Conservation (phyloP, 805 yeast species). For the Metschnikowia picachoensis region DNA sequence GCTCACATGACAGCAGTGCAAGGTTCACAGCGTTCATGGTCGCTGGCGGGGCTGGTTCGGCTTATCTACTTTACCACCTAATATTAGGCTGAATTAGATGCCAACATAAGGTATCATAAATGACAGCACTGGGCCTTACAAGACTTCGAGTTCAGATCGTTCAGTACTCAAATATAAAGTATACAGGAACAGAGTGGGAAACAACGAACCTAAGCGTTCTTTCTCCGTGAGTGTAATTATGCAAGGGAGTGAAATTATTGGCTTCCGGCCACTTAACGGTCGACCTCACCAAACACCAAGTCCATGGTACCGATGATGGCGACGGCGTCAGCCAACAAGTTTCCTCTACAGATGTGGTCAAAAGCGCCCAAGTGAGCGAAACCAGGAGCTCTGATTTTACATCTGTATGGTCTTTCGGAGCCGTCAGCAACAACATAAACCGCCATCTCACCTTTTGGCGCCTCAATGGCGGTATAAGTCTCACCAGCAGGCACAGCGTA, state of each 20-base stretch:
- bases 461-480: conserved; percentile 87
- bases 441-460: conserved; percentile 95
- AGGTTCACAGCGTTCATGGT: conserved; percentile 22
- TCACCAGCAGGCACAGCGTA: conserved; percentile 87
- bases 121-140: background rate
- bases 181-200: conserved; percentile 1
- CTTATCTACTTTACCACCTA: conserved; percentile 26
- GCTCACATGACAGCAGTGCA: conserved; percentile 8
- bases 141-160: conserved; percentile 1
- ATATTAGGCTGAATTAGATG: background rate
- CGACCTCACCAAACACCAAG: conserved; percentile 91
- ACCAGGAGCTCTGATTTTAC: conserved; percentile 93
- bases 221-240: conserved; percentile 5
- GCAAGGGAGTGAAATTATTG: conserved; percentile 9
- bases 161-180: conserved; percentile 1
- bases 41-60: conserved; percentile 32
- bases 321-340: conserved; percentile 86
- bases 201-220: conserved; percentile 7
- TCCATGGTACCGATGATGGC: conserved; percentile 96
- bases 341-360: conserved; percentile 82
- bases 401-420: conserved; percentile 83
- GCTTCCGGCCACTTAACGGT: conserved; percentile 50
- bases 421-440: conserved; percentile 88
- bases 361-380: conserved; percentile 87
- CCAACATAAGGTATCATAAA: background rate